A percentile compares a stretch with the other conserved stretches of the same genome.
These are phyloP conservation scores for Raddia distichophylla DNA, from an alignment of 176 grass and related monocot species.

Conservation along the genomic window DNA sequence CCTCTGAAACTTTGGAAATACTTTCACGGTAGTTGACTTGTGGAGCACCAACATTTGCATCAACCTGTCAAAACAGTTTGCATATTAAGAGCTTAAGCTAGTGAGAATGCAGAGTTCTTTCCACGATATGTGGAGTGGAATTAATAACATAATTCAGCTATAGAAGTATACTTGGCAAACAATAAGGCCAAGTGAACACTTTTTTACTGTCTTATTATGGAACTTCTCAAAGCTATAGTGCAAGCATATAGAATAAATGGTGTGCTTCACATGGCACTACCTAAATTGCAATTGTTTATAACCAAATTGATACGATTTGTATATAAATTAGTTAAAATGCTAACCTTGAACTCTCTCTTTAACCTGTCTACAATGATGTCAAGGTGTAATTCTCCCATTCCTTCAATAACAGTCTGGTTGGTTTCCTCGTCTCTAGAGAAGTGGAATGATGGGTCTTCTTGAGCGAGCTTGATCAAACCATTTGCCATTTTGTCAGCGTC, in stretches of 20 bases:
- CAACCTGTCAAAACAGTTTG: slow-evolving; percentile 68
- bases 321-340: slow-evolving; percentile 36
- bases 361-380: slow-evolving; percentile 96
- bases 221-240: background rate
- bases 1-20: slow-evolving; percentile 86
- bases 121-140: background rate
- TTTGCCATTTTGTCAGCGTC: slow-evolving; percentile 97
- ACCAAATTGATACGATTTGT: slow-evolving; percentile 2
- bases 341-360: slow-evolving; percentile 93
- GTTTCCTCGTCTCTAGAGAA: slow-evolving; percentile 99
- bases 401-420: slow-evolving; percentile 99
- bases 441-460: slow-evolving; percentile 98
- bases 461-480: slow-evolving; percentile 88
- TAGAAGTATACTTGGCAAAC: background rate
- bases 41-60: slow-evolving; percentile 95
- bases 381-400: slow-evolving; percentile 98
- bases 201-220: background rate
- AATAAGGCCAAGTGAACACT: slow-evolving; percentile 16
- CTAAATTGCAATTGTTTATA: background rate
- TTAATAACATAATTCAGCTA: background rate
- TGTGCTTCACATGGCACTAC: background rate
- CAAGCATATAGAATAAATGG: background rate
- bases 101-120: slow-evolving; percentile 1
- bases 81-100: slow-evolving; percentile 15
- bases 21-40: slow-evolving; percentile 99